These are phyloP conservation scores for Triticum monococcum DNA, from an alignment of 176 grass and related monocot genomes.

Conservation along the genomic window DNA sequence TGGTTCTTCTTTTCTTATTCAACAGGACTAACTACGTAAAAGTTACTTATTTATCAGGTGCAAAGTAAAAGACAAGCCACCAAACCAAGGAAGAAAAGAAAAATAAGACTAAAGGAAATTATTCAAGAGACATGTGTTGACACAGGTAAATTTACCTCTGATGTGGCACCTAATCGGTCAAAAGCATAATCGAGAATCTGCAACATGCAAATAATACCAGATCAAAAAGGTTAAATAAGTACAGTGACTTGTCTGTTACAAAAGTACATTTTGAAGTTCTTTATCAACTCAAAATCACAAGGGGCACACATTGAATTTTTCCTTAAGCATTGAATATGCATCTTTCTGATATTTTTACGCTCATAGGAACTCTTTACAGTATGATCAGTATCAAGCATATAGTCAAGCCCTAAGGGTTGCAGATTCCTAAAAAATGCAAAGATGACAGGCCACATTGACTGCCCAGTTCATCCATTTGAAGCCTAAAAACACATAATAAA, in stretches of 20 bases:
- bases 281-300: background rate
- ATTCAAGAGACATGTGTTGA: constrained; percentile 1
- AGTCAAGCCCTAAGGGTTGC: background rate
- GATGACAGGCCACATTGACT: constrained; percentile 16
- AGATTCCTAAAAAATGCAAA: constrained; percentile 1
- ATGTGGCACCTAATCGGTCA: constrained; percentile 87
- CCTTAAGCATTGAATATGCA: background rate
- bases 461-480: constrained; percentile 1
- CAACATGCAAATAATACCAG: constrained; percentile 30
- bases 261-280: background rate
- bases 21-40: background rate
- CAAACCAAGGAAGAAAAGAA: background rate
- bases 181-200: constrained; percentile 94
- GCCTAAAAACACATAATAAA: constrained; percentile 20
- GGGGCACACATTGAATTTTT: background rate
- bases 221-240: constrained; percentile 17
- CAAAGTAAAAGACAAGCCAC: constrained; percentile 5
- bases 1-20: background rate
- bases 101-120: background rate
- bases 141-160: constrained; percentile 51
- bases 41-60: constrained; percentile 13
- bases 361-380: background rate
- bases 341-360: background rate
- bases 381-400: background rate
- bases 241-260: background rate